Conservation (phyloP, 345 rosid species). For the Gossypium herbaceum region DNA sequence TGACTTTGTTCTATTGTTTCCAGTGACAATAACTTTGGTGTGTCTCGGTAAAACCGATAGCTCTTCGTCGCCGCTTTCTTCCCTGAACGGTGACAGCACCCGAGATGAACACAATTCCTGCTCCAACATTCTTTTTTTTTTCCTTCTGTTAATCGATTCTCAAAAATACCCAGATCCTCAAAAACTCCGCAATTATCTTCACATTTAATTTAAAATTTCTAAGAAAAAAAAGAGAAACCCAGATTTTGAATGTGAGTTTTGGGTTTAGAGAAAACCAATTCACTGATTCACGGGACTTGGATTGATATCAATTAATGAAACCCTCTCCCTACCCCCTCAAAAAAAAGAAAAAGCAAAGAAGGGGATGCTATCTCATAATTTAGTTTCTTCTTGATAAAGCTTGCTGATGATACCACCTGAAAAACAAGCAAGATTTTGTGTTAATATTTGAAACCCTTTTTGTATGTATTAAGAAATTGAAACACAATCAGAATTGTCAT, state of each 20-base stretch:
- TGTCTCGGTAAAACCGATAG: slow-evolving; percentile 92
- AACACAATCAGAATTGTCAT: neutral
- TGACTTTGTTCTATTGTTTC: slow-evolving; percentile 94
- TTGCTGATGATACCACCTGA: slow-evolving; percentile 25
- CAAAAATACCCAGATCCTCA: slow-evolving; percentile 11
- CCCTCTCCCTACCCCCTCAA: neutral
- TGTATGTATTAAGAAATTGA: neutral
- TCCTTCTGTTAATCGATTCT: neutral
- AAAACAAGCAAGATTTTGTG: slow-evolving; percentile 13
- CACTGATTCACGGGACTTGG: slow-evolving; percentile 36
- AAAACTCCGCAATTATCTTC: neutral
- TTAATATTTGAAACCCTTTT: neutral
- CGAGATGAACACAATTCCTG: slow-evolving; percentile 23
- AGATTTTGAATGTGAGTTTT: slow-evolving; percentile 24
- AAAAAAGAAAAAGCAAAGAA: neutral
- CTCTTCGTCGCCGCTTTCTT: slow-evolving; percentile 89
- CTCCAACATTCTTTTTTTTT: slow-evolving; percentile 7
- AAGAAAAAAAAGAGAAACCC: neutral
- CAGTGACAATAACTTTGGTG: slow-evolving; percentile 91
- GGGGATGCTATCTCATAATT: slow-evolving; percentile 5
- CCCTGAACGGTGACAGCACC: slow-evolving; percentile 56
- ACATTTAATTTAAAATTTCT: neutral
- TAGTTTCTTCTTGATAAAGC: neutral
- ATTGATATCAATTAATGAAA: slow-evolving; percentile 45
- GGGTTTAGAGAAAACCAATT: slow-evolving; percentile 20